phyloP scores from a whole-genome alignment of 805 yeast species.

The Candida succiphila region DNA sequence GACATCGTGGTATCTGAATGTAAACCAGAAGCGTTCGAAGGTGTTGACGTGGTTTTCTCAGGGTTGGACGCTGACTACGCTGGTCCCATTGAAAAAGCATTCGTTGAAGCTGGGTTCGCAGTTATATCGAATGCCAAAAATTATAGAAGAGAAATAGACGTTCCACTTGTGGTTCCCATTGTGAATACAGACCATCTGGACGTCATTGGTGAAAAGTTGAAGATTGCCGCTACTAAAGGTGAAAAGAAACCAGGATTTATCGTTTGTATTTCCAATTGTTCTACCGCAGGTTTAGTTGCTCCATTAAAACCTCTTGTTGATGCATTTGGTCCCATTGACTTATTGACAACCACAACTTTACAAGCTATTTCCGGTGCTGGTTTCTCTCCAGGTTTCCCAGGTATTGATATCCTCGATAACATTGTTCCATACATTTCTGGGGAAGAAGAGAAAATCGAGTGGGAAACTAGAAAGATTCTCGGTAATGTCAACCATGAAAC shows the following conservation, averaged over 20 bases:
- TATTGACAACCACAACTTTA: constrained; percentile 80
- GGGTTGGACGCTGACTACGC: constrained; percentile 92
- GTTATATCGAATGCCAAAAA: constrained; percentile 94
- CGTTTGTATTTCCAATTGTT: constrained; percentile 94
- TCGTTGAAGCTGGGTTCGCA: constrained; percentile 70
- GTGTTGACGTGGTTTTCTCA: constrained; percentile 90
- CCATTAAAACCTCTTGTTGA: constrained; percentile 93
- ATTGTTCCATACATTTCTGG: constrained; percentile 92
- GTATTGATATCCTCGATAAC: constrained; percentile 91
- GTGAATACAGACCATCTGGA: constrained; percentile 87
- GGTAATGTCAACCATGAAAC: constrained; percentile 51
- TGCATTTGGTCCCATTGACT: constrained; percentile 80
- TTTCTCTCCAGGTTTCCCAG: constrained; percentile 94
- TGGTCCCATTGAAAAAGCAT: constrained; percentile 82
- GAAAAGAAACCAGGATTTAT: constrained; percentile 67
- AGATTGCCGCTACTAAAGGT: constrained; percentile 44
- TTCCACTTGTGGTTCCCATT: constrained; percentile 91
- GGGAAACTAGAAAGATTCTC: constrained; percentile 94
- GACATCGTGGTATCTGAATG: constrained; percentile 69
- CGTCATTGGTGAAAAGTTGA: constrained; percentile 50
- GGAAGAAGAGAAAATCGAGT: constrained; percentile 96
- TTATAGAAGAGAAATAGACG: constrained; percentile 79
- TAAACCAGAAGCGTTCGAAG: constrained; percentile 62
- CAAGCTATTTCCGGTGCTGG: constrained; percentile 99
- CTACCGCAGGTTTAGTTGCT: constrained; percentile 96